Conservation (phyloP, 495 filamentous ascomycete species). For the Daldinia loculata region DNA sequence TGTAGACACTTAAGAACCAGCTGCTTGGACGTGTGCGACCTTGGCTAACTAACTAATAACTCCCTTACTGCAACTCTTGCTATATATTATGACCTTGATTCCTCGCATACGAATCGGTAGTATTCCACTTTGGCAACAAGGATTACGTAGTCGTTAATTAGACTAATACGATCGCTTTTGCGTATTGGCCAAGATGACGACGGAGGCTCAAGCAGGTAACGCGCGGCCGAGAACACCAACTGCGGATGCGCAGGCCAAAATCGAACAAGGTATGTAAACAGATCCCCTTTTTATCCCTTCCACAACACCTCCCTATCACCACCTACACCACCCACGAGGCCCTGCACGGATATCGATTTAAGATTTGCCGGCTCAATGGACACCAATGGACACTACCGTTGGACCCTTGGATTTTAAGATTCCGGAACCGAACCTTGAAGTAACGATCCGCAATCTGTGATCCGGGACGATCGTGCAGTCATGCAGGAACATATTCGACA, state of each 20-base stretch:
- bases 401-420: conserved; percentile 22
- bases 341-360: conserved; percentile 18
- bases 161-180: conserved; percentile 4
- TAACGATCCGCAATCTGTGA: neutral
- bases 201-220: conserved; percentile 22
- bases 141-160: conserved; percentile 11
- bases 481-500: conserved; percentile 10
- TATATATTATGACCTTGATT: conserved; percentile 3
- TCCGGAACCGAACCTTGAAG: conserved; percentile 14
- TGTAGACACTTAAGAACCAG: neutral
- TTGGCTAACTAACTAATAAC: neutral
- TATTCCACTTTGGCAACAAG: neutral
- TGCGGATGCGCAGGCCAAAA: conserved; percentile 22
- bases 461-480: conserved; percentile 27
- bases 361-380: conserved; percentile 18
- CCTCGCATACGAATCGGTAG: neutral
- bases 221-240: conserved; percentile 18
- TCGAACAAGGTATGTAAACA: conserved; percentile 22
- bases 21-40: neutral
- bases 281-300: conserved; percentile 4
- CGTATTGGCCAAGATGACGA: conserved; percentile 22
- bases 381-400: conserved; percentile 32
- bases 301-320: conserved; percentile 5
- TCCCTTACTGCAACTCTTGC: neutral
- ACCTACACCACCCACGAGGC: neutral